These are phyloP conservation scores for Pichia sp. DNA, from an alignment of 1,139 yeast species.

Conservation along the genomic window DNA sequence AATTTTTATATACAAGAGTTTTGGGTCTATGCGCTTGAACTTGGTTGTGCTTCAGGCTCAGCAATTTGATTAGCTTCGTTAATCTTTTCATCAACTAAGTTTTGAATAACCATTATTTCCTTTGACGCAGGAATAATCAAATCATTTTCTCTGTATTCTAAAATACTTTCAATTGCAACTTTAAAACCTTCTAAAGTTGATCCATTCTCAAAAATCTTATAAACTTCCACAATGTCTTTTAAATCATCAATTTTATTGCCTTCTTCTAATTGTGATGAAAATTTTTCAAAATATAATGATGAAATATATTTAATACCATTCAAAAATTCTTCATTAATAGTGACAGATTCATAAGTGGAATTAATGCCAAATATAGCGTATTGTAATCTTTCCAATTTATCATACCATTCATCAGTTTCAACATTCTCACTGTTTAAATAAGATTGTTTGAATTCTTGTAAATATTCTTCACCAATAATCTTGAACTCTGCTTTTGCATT, in stretches of 20 bases:
- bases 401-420: slow-evolving; percentile 56
- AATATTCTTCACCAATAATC: slow-evolving; percentile 39
- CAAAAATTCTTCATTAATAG: slow-evolving; percentile 46
- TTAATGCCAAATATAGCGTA: slow-evolving; percentile 69
- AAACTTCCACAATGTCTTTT: slow-evolving; percentile 31
- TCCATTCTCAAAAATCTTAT: slow-evolving; percentile 30
- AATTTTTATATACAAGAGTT: too few species aligned
- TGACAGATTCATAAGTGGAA: slow-evolving; percentile 38
- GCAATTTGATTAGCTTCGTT: slow-evolving; percentile 19
- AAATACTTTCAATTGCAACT: slow-evolving; percentile 28
- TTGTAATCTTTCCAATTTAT: slow-evolving; percentile 69
- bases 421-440: slow-evolving; percentile 53
- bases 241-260: slow-evolving; percentile 24
- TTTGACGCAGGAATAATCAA: slow-evolving; percentile 29
- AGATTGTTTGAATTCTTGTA: slow-evolving; percentile 49
- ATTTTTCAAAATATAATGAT: slow-evolving; percentile 53
- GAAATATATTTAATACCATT: slow-evolving; percentile 66
- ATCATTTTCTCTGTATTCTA: slow-evolving; percentile 29
- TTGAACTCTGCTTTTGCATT: slow-evolving; percentile 48
- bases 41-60: slow-evolving; percentile 13
- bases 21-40: background rate
- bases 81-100: slow-evolving; percentile 28
- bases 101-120: slow-evolving; percentile 30
- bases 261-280: slow-evolving; percentile 19
- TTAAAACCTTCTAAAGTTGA: slow-evolving; percentile 31